Percentiles rank a stretch among this genome's conserved stretches.
Evolutionary conservation across 2,329 filamentous ascomycete species (phyloP).

Genomic region (Trichophyton schoenleinii): DNA sequence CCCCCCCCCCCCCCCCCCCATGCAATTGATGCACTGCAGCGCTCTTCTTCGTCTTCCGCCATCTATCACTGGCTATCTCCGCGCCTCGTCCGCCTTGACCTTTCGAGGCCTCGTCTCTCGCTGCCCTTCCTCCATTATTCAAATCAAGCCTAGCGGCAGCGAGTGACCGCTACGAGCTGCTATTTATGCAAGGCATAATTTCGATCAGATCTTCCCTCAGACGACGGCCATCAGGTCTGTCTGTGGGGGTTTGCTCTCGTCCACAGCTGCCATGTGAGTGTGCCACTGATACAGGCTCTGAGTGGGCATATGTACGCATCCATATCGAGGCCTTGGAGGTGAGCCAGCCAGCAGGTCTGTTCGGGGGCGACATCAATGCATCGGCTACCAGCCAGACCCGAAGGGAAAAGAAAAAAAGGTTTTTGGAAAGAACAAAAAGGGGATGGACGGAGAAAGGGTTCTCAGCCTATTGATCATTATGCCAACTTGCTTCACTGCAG

Average conservation of each 20-base stretch:
- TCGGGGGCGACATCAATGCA: neutral
- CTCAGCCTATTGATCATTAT: neutral
- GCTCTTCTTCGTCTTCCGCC: neutral
- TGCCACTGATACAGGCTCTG: neutral
- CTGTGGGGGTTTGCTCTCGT: neutral
- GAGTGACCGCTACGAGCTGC: neutral
- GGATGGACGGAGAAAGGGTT: neutral
- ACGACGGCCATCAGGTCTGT: neutral
- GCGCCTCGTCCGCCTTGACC: neutral
- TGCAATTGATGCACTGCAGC: neutral
- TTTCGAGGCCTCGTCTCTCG: neutral
- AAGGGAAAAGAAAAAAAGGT: too few relatives aligned
- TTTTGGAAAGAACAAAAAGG: too few relatives aligned
- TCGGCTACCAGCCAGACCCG: neutral
- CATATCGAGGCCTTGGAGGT: neutral
- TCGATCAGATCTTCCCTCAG: neutral
- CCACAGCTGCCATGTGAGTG: neutral
- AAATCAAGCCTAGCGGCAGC: neutral
- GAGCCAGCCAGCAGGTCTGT: neutral
- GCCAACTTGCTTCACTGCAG: neutral
- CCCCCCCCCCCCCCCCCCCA: too few relatives aligned
- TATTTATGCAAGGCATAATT: slow-evolving; percentile 3
- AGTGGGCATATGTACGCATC: neutral
- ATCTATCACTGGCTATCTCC: neutral
- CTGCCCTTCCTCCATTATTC: neutral